Base-by-base conservation (phyloP, 2,329 filamentous ascomycete genomes). In the Albophoma yamanashiensis region DNA sequence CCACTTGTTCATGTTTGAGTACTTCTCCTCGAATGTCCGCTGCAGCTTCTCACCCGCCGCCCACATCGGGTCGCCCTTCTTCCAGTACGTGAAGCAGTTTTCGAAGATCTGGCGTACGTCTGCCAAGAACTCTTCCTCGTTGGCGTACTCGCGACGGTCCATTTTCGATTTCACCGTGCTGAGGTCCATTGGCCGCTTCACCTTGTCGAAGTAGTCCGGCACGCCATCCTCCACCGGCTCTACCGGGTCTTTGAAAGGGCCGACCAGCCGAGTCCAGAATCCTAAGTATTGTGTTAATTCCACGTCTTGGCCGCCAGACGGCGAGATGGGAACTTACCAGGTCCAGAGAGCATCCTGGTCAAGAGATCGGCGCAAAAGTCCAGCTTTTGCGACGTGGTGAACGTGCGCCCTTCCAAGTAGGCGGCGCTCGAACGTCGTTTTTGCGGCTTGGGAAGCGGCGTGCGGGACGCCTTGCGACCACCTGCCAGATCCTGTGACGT, bases 81-180 rank as follows among this genome's bases (percentile, higher is more conserved):
- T 79, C 81, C 84, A 86, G 70, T 87, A 87, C n/a, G 78, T 79
- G 69, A 82, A 86, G 69, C 83, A 86, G 69, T 87, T 87, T 34
- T 78, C 71, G 61, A 86, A 86, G 42, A 87, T 87, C 66, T 84
- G 82, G 8, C 81, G 79, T 67, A 87, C 78, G 69, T 87, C 84
- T 3, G 70, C 71, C 43, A 79, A 69, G 64, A 87, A 87, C 58
- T 84, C 80, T 4, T 79, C 75, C 9, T 82, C 78, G 57, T 71
- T 75, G 3, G 60, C 66, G 67, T 87, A 87, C 64, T 80, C 77
- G 25, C 70, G 71, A 17, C 70, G 68, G 59, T 85, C 80, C 79
- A 87, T 83, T 71, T 85, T 86, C 55, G 63, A 70, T 70, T 85
- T 85, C 72, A 87, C 81, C 1, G 82, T 85, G 53, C 71, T 75